Conservation (phyloP, 2,329 filamentous ascomycete species). For the Xylaria sp. region DNA sequence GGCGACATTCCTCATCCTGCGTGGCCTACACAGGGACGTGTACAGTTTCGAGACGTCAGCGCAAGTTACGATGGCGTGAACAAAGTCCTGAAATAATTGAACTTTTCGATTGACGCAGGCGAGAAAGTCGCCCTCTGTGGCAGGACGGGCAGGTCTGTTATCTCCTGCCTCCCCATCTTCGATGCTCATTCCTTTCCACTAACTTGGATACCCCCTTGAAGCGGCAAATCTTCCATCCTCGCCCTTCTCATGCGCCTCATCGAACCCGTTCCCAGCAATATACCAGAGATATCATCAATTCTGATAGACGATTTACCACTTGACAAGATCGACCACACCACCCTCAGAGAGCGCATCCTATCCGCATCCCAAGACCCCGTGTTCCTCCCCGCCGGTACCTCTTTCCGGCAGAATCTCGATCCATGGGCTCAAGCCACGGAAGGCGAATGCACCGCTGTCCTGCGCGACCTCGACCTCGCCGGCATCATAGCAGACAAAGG, state of each 20-base stretch:
- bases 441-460: conserved; percentile 37
- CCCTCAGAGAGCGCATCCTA: conserved; percentile 54
- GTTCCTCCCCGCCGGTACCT: conserved; percentile 53
- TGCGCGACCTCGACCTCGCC: conserved; percentile 43
- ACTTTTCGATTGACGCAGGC: conserved; percentile 6
- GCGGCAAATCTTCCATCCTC: conserved; percentile 56
- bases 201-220: conserved; percentile 41
- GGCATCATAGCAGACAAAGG: conserved; percentile 40
- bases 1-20: not conserved
- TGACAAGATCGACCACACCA: conserved; percentile 48
- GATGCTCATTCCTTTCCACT: not conserved
- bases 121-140: conserved; percentile 30
- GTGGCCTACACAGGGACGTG: not conserved
- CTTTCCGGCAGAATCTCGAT: conserved; percentile 51
- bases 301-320: conserved; percentile 52
- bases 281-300: conserved; percentile 37
- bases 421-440: conserved; percentile 33
- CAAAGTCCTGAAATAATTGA: conserved; percentile 28
- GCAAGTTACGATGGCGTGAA: not conserved
- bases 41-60: not conserved
- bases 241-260: conserved; percentile 54
- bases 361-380: conserved; percentile 57
- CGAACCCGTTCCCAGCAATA: conserved; percentile 43
- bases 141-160: conserved; percentile 3
- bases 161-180: not conserved